A percentile compares a stretch with the other conserved stretches of the same genome.
Evolutionary conservation across 2,329 filamentous ascomycete genomes (phyloP).

Genomic region (Colletotrichum melonis): DNA sequence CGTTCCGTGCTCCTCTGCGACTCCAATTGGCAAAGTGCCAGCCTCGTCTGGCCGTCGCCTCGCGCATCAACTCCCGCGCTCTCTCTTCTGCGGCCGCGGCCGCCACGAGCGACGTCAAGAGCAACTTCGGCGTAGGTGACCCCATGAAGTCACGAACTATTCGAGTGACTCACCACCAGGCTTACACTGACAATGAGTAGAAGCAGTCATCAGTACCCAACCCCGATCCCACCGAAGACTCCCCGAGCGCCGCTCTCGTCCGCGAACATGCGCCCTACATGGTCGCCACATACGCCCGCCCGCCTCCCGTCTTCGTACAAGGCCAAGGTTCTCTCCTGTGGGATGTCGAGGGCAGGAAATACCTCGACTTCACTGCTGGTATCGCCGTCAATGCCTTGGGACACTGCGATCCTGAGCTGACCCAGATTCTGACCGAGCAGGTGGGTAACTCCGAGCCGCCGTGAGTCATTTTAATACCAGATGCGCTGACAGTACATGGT

Average conservation of each 20-base stretch:
- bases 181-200: conserved; percentile 33
- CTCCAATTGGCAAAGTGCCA: conserved; percentile 48
- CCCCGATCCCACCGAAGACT: conserved; percentile 79
- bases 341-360: conserved; percentile 89
- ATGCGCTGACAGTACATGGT: conserved; percentile 11
- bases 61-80: conserved; percentile 44
- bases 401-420: conserved; percentile 86
- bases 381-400: conserved; percentile 96
- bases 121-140: conserved; percentile 47
- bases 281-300: conserved; percentile 94
- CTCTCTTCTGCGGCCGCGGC: conserved; percentile 50
- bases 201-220: conserved; percentile 62
- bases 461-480: conserved; percentile 14
- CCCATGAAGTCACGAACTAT: background rate
- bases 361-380: conserved; percentile 94
- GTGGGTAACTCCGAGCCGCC: conserved; percentile 52
- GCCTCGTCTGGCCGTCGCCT: conserved; percentile 37
- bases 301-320: conserved; percentile 88
- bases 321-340: conserved; percentile 89
- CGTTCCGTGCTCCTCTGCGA: conserved; percentile 51
- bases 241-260: conserved; percentile 79
- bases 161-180: background rate
- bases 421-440: conserved; percentile 81
- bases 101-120: conserved; percentile 47
- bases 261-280: conserved; percentile 85